phyloP scores from a whole-genome alignment of 768 basidiomycete species.

The Leucogyrophana mollusca region DNA sequence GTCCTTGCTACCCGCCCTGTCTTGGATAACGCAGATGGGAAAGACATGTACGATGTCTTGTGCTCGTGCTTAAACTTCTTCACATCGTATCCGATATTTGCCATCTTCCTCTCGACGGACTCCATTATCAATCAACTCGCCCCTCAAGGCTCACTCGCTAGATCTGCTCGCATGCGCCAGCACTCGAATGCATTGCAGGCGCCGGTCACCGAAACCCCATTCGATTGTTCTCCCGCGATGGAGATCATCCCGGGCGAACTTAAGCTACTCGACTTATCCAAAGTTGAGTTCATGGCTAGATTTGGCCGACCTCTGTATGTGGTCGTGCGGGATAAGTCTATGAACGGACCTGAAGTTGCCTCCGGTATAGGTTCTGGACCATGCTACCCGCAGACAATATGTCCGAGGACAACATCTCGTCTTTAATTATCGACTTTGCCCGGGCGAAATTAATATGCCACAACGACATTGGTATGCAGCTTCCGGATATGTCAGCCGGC shows the following conservation, averaged over 20 bases:
- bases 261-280: neutral
- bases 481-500: too few relatives aligned
- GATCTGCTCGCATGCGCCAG: neutral
- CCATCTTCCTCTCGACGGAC: constrained; percentile 11
- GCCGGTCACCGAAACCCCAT: constrained; percentile 14
- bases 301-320: constrained; percentile 15
- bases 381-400: too few relatives aligned
- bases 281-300: constrained; percentile 6
- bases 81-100: neutral
- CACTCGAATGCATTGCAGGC: constrained; percentile 1
- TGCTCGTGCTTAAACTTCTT: too few relatives aligned
- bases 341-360: constrained; percentile 2
- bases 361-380: too few relatives aligned
- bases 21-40: too few relatives aligned
- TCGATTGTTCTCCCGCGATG: constrained; percentile 8
- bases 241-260: neutral
- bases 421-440: neutral
- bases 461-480: too few relatives aligned
- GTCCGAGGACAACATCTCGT: too few relatives aligned
- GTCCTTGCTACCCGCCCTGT: neutral
- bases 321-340: too few relatives aligned
- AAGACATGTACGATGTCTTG: too few relatives aligned
- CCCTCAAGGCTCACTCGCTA: neutral
- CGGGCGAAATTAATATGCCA: too few relatives aligned
- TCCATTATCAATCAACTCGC: constrained; percentile 2